Evolutionary conservation across 345 rosid species (phyloP).

Genomic region (Arabis alpina): DNA sequence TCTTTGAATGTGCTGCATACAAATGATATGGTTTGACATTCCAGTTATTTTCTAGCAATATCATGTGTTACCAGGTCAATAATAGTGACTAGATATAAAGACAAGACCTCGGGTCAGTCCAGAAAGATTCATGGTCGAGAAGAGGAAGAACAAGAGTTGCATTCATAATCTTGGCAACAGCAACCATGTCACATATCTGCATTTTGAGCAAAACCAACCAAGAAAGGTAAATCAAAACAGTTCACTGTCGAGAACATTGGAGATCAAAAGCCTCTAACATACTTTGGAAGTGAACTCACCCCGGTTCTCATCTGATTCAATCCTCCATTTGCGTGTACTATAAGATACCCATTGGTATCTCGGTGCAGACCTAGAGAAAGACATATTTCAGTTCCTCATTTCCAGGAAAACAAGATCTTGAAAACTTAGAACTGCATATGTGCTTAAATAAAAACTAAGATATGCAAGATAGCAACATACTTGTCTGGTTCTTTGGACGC

Average conservation of each 20-base stretch:
- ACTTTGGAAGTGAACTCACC: conserved; percentile 50
- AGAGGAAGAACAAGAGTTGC: conserved; percentile 96
- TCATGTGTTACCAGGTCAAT: conserved; percentile 1
- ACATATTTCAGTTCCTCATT: conserved; percentile 14
- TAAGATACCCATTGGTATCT: conserved; percentile 78
- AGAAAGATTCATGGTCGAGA: conserved; percentile 94
- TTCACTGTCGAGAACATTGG: conserved; percentile 8
- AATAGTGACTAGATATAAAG: conserved; percentile 9
- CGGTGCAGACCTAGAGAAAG: conserved; percentile 41
- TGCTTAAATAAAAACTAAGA: background rate
- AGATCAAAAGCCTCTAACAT: conserved; percentile 4
- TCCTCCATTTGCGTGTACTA: conserved; percentile 97
- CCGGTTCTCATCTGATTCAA: conserved; percentile 99
- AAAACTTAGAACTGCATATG: conserved; percentile 1
- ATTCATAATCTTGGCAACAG: conserved; percentile 92
- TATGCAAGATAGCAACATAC: conserved; percentile 46
- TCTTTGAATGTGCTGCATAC: conserved; percentile 86
- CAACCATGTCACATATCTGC: conserved; percentile 99
- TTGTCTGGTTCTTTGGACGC: conserved; percentile 57
- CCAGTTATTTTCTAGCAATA: conserved; percentile 7
- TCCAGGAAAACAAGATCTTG: conserved; percentile 20
- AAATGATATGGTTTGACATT: background rate
- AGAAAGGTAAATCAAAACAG: conserved; percentile 1
- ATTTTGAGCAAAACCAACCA: conserved; percentile 24
- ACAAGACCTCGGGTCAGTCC: conserved; percentile 97